Evolutionary conservation across 2,329 filamentous ascomycete species (phyloP).

Genomic region (Dactylonectria macrodidyma): DNA sequence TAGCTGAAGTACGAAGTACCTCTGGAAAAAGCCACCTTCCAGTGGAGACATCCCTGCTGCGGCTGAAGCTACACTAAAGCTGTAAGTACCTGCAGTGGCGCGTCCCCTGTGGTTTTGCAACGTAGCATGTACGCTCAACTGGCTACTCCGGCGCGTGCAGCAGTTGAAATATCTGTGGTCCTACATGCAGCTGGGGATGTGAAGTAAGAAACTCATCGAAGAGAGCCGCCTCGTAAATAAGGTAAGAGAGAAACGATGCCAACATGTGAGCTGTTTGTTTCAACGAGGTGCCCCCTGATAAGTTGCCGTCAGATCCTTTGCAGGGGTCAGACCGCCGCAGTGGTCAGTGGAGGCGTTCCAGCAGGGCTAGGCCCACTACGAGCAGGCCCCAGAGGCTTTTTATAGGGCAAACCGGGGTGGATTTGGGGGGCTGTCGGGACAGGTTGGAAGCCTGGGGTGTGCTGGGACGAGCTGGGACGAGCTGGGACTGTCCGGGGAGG

Average conservation of each 20-base stretch:
- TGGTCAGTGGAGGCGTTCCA: constrained; percentile 19
- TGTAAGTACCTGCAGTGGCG: constrained; percentile 20
- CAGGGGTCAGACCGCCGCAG: constrained; percentile 22
- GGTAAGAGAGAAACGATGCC: background rate
- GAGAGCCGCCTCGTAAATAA: background rate
- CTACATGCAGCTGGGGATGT: background rate
- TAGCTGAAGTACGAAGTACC: background rate
- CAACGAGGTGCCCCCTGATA: constrained; percentile 20
- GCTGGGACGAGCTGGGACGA: background rate
- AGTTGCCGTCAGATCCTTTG: constrained; percentile 31
- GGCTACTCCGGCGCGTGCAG: background rate
- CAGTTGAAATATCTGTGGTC: background rate
- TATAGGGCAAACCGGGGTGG: constrained; percentile 19
- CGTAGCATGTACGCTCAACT: constrained; percentile 20
- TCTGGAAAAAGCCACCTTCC: constrained; percentile 5
- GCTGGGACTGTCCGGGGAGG: constrained; percentile 14
- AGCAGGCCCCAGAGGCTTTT: constrained; percentile 16
- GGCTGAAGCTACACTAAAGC: constrained; percentile 25
- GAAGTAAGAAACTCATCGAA: too few species aligned
- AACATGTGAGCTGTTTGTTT: constrained; percentile 26
- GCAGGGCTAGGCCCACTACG: constrained; percentile 9
- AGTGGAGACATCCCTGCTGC: constrained; percentile 16
- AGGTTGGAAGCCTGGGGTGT: background rate
- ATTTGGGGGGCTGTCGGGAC: background rate
- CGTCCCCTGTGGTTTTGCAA: constrained; percentile 19